Base-by-base conservation (phyloP, 306 rosid genomes). In the Vachellia pachyceras region DNA sequence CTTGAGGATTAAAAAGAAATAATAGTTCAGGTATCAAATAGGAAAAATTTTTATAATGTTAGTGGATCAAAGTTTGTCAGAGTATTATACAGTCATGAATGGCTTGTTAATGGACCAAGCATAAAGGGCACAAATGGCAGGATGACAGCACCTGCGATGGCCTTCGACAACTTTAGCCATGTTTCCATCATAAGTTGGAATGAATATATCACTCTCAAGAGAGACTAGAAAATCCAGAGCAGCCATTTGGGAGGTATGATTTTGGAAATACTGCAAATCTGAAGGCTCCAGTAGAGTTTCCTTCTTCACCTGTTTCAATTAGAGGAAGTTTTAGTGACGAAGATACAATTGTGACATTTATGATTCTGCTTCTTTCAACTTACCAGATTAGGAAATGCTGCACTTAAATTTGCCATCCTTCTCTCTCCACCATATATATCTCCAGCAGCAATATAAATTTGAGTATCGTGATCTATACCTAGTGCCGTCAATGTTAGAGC, bases 91-190 rank as follows among this genome's bases (percentile, higher is more conserved):
- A 2, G 74, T 64, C 64, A 40, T 40, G 52, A n/a, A 36, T 57
- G 23, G 68, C 63, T 44, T 55, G 57, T 49, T 77, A 39, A 66
- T 72, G 54, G 8, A 68, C 22, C 35, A 40, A 18, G 25, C 63
- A 61, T 10, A 14, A 70, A 72, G 45, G 17, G 68, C 40, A 64
- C 10, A 2, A 36, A 18, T 72, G 33, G 57, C 20, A 73, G 52
- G 25, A 0, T n/a, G 83, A 55, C 67, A 42, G 55, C 87, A 92
- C 99, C 97, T 88, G 75, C 98, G 83, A 80, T 93, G 97, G 79
- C 99, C 99, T 89, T 90, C 97, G 1, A 92, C 98, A 41, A 93
- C 97, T 87, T 90, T 95, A 25, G 99, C 99, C 98, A 95, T 95
- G 92, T 95, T 95, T 65, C 99, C 98, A 57, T 92, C 98, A 46